A percentile compares a stretch with the other conserved stretches of the same genome.
Evolutionary conservation across 352 stramenopile species (phyloP).

Genomic region (Phytophthora sp.): DNA sequence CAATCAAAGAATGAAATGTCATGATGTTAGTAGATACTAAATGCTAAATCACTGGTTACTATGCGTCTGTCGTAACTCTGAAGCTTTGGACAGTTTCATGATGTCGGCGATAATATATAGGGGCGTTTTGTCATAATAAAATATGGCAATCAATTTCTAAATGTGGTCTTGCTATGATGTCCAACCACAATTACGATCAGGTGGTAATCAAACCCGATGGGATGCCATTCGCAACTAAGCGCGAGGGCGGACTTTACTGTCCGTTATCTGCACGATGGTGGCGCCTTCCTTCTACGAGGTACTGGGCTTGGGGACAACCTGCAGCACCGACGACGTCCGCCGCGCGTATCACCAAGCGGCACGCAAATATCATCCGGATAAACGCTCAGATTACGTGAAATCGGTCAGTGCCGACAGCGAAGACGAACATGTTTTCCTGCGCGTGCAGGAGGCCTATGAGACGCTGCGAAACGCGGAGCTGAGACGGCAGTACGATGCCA

Average conservation of each 20-base stretch:
- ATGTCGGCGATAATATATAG: no score
- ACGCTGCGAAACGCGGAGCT: conserved; percentile 51
- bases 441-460: conserved; percentile 76
- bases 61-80: no score
- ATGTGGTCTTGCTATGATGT: not conserved
- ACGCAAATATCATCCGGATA: conserved; percentile 70
- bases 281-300: conserved; percentile 60
- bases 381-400: conserved; percentile 30
- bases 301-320: conserved; percentile 50
- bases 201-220: conserved; percentile 21
- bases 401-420: not conserved
- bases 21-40: no score
- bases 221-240: conserved; percentile 22
- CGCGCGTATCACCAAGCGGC: conserved; percentile 74
- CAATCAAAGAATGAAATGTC: no score
- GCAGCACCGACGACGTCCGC: conserved; percentile 65
- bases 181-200: no score
- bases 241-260: conserved; percentile 9
- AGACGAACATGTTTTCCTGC: conserved; percentile 50
- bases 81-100: no score
- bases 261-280: not conserved
- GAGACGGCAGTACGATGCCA: conserved; percentile 61
- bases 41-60: no score
- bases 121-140: not conserved
- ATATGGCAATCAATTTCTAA: not conserved